These are phyloP conservation scores for Solanum sparsipilum DNA, from an alignment of 257 asterid genomes.

Conservation along the genomic window DNA sequence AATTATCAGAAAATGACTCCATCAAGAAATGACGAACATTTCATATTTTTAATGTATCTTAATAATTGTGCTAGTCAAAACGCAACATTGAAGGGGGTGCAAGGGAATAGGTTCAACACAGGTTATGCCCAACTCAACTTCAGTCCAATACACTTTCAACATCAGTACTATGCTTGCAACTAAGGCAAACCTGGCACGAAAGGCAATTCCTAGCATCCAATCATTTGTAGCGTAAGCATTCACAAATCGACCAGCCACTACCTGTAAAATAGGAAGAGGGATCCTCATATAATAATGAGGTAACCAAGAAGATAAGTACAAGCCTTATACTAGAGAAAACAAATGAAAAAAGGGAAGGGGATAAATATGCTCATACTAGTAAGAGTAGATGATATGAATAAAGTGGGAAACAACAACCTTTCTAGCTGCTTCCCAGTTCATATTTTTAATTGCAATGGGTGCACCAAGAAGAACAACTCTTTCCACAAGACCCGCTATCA, in stretches of 20 bases:
- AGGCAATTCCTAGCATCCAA: conserved; percentile 96
- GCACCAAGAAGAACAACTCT: conserved; percentile 94
- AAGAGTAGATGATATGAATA: not conserved
- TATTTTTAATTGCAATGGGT: conserved; percentile 77
- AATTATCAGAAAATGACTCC: not conserved
- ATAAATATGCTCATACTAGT: not conserved
- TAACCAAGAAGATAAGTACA: not conserved
- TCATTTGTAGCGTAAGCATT: conserved; percentile 77
- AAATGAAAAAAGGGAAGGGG: not conserved
- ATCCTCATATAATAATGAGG: conserved; percentile 4
- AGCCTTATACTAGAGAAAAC: not conserved
- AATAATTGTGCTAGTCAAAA: not conserved
- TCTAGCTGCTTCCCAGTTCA: conserved; percentile 88
- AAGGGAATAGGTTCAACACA: not conserved
- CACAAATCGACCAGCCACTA: conserved; percentile 89
- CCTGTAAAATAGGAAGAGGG: conserved; percentile 31
- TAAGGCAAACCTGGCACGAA: conserved; percentile 68
- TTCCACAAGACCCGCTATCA: conserved; percentile 74
- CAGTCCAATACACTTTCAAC: not conserved
- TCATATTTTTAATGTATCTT: not conserved
- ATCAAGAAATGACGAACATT: not conserved
- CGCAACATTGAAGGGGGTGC: not conserved
- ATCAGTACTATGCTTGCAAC: not conserved
- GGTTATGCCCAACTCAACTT: not conserved
- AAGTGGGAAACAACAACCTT: conserved; percentile 31